Evolutionary conservation across 2,329 filamentous ascomycete species (phyloP).

Genomic region (Cytospora schulzeri): DNA sequence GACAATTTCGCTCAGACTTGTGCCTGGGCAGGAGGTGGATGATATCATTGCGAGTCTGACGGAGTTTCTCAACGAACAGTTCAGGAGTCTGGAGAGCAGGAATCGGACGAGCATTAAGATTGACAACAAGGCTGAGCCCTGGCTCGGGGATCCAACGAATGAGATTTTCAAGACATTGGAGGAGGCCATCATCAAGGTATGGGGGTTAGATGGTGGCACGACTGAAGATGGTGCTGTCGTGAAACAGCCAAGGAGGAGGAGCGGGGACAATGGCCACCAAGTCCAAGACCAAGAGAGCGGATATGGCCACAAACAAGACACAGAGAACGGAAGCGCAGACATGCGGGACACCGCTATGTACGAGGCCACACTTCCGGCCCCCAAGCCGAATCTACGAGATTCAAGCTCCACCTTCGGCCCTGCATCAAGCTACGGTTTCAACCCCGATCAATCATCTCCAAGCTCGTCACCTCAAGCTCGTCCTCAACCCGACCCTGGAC

Average conservation of each 20-base stretch:
- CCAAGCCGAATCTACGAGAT: not conserved
- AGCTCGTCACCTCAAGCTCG: not conserved
- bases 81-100: conserved; percentile 72
- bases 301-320: not conserved
- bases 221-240: not conserved
- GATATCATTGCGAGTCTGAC: conserved; percentile 71
- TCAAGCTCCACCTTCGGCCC: conserved; percentile 14
- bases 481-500: not conserved
- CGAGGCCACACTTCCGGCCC: not conserved
- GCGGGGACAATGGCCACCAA: conserved; percentile 21
- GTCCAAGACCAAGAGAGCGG: not conserved
- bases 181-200: conserved; percentile 79
- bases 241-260: conserved; percentile 5
- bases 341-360: not conserved
- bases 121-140: conserved; percentile 92
- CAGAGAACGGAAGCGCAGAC: not conserved
- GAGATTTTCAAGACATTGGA: conserved; percentile 90
- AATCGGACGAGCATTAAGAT: conserved; percentile 82
- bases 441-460: not conserved
- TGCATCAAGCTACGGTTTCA: not conserved
- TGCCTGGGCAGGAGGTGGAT: conserved; percentile 88
- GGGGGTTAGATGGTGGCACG: conserved; percentile 59
- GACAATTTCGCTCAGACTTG: conserved; percentile 85
- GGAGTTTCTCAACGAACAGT: conserved; percentile 69
- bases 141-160: conserved; percentile 90